Conservation (phyloP, 2,329 filamentous ascomycete species). For the Penicillium frequentans region DNA sequence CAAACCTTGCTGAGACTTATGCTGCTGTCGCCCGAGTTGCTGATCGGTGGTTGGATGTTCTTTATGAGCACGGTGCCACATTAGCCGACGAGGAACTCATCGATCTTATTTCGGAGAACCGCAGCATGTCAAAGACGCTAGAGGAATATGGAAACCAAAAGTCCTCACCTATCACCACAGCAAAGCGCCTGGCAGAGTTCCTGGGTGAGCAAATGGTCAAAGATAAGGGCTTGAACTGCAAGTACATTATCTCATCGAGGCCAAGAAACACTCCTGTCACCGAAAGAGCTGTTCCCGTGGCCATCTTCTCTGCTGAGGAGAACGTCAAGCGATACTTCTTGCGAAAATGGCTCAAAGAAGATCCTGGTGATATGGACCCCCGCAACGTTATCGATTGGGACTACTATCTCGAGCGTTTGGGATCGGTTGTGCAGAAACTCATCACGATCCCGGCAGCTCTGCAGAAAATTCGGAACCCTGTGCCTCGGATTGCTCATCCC, state of each 20-base stretch:
- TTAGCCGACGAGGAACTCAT: constrained; percentile 96
- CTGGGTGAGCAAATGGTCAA: constrained; percentile 98
- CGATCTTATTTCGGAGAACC: constrained; percentile 99
- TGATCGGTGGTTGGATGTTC: constrained; percentile 93
- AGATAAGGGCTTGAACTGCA: constrained; percentile 98
- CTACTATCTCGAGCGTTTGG: constrained; percentile 93
- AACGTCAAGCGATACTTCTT: constrained; percentile 84
- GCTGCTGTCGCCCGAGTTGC: constrained; percentile 88
- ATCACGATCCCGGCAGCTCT: constrained; percentile 97
- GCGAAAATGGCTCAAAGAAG: constrained; percentile 93
- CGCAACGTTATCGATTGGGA: constrained; percentile 91
- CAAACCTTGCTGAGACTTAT: constrained; percentile 85
- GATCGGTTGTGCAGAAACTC: constrained; percentile 96
- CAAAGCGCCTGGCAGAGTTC: constrained; percentile 91
- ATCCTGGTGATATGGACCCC: constrained; percentile 87
- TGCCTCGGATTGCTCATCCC: constrained; percentile 88
- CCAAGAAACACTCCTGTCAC: constrained; percentile 90
- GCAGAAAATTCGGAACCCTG: constrained; percentile 92
- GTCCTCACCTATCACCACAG: constrained; percentile 98
- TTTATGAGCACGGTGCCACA: constrained; percentile 83
- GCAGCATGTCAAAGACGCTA: constrained; percentile 94
- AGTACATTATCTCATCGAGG: constrained; percentile 92
- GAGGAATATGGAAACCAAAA: constrained; percentile 96
- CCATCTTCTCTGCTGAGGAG: constrained; percentile 94
- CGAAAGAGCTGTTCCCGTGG: constrained; percentile 88